Conservation (phyloP, 2,329 filamentous ascomycete species). For the Stagonosporopsis tanaceti region DNA sequence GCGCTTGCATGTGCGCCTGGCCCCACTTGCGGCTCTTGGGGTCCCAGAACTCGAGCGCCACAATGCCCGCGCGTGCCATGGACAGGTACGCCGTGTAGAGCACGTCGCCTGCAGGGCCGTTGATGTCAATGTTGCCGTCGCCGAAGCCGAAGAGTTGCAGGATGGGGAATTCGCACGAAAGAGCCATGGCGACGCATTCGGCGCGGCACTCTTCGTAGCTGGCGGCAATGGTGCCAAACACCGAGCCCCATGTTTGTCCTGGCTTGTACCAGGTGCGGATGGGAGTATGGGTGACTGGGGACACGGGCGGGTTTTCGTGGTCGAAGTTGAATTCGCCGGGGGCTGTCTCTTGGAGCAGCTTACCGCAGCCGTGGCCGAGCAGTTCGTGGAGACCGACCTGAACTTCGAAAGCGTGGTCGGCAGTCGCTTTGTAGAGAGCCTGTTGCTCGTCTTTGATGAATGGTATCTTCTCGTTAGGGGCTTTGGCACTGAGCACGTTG, state of each 20-base stretch:
- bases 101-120: slow-evolving; percentile 81
- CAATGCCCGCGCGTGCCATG: slow-evolving; percentile 93
- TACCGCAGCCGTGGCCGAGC: slow-evolving; percentile 88
- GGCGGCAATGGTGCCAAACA: slow-evolving; percentile 86
- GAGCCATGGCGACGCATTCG: slow-evolving; percentile 90
- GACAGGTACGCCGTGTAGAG: slow-evolving; percentile 87
- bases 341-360: slow-evolving; percentile 87
- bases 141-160: slow-evolving; percentile 93
- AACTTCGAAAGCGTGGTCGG: slow-evolving; percentile 89
- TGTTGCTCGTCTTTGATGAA: slow-evolving; percentile 85
- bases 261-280: slow-evolving; percentile 91
- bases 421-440: slow-evolving; percentile 79
- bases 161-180: slow-evolving; percentile 87
- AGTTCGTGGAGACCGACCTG: slow-evolving; percentile 96
- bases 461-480: slow-evolving; percentile 88
- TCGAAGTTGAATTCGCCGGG: slow-evolving; percentile 90
- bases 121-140: slow-evolving; percentile 75
- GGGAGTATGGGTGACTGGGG: slow-evolving; percentile 78
- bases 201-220: slow-evolving; percentile 95
- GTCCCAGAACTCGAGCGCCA: slow-evolving; percentile 93
- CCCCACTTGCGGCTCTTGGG: slow-evolving; percentile 91
- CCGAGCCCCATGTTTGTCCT: slow-evolving; percentile 91
- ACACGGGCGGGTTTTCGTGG: slow-evolving; percentile 78
- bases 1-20: slow-evolving; percentile 85
- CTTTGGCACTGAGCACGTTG: slow-evolving; percentile 90